Conservation (phyloP, 768 basidiomycete genomes). For the Mycena polygramma region DNA sequence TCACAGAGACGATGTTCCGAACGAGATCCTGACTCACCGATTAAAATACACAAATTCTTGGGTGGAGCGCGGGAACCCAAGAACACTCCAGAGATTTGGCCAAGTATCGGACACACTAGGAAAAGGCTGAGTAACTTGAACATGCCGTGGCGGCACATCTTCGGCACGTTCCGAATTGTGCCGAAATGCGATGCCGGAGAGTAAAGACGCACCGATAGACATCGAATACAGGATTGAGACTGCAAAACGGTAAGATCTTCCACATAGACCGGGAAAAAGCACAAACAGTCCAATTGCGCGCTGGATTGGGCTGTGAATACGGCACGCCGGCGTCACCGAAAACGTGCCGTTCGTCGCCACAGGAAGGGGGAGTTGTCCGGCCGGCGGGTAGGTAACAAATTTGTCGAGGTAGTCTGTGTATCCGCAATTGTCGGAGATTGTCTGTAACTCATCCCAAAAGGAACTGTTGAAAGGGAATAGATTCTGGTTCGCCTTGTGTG, state of each 20-base stretch:
- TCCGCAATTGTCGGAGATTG: slow-evolving; percentile 65
- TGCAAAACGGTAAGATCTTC: not conserved
- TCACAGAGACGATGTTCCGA: not conserved
- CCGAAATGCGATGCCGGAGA: not conserved
- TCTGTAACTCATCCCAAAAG: slow-evolving; percentile 67
- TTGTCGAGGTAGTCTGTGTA: slow-evolving; percentile 73
- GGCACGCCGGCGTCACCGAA: slow-evolving; percentile 54
- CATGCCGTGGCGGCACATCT: not conserved
- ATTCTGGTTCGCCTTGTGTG: slow-evolving; percentile 63
- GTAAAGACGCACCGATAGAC: slow-evolving; percentile 57
- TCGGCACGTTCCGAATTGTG: not conserved
- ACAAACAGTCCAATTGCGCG: slow-evolving; percentile 61
- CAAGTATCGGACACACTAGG: slow-evolving; percentile 65
- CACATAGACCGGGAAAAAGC: not conserved
- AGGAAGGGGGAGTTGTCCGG: slow-evolving; percentile 72
- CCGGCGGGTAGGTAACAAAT: slow-evolving; percentile 75
- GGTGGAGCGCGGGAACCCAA: slow-evolving; percentile 76
- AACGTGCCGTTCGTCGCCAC: slow-evolving; percentile 59
- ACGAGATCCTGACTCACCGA: slow-evolving; percentile 46
- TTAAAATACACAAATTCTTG: slow-evolving; percentile 71
- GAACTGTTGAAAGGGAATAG: slow-evolving; percentile 71
- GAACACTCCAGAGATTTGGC: slow-evolving; percentile 68
- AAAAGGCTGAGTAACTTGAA: slow-evolving; percentile 4
- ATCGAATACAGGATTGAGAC: slow-evolving; percentile 69
- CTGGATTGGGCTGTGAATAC: slow-evolving; percentile 64